Evolutionary conservation across 2,329 filamentous ascomycete genomes (phyloP).

Genomic region (Aspergillus flavus): DNA sequence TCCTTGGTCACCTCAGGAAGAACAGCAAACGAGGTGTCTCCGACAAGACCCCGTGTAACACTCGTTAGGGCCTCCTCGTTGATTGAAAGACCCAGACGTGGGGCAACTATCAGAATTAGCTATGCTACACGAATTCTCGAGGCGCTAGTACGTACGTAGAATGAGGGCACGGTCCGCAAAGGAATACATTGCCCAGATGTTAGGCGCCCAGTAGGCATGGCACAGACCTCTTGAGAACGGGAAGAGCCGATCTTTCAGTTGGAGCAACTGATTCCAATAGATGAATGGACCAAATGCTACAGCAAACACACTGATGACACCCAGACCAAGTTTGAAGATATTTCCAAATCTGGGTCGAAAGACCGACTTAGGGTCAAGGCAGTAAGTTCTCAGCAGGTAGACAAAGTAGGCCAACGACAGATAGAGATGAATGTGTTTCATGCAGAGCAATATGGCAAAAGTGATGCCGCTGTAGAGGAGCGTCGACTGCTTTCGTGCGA

Average conservation of each 20-base stretch:
- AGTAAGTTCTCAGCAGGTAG: constrained; percentile 86
- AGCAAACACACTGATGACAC: constrained; percentile 71
- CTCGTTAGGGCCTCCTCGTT: constrained; percentile 77
- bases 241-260: constrained; percentile 82
- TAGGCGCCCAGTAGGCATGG: constrained; percentile 98
- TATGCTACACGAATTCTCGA: background rate
- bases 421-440: constrained; percentile 99
- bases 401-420: constrained; percentile 95
- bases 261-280: constrained; percentile 76
- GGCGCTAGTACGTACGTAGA: constrained; percentile 58
- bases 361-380: constrained; percentile 74
- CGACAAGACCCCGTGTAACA: constrained; percentile 88
- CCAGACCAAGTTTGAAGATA: constrained; percentile 76
- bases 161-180: constrained; percentile 85
- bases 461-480: constrained; percentile 76
- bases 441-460: constrained; percentile 83
- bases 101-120: constrained; percentile 66
- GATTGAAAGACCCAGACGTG: constrained; percentile 73
- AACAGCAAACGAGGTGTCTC: constrained; percentile 91
- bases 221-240: constrained; percentile 92
- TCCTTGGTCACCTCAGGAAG: constrained; percentile 82
- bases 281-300: constrained; percentile 90
- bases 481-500: constrained; percentile 74
- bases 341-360: constrained; percentile 78
- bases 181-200: constrained; percentile 95